A percentile compares a stretch with the other conserved stretches of the same genome.
Conservation (phyloP, 139 green algal genomes). For the Deuterostichococcus epilithicus region DNA sequence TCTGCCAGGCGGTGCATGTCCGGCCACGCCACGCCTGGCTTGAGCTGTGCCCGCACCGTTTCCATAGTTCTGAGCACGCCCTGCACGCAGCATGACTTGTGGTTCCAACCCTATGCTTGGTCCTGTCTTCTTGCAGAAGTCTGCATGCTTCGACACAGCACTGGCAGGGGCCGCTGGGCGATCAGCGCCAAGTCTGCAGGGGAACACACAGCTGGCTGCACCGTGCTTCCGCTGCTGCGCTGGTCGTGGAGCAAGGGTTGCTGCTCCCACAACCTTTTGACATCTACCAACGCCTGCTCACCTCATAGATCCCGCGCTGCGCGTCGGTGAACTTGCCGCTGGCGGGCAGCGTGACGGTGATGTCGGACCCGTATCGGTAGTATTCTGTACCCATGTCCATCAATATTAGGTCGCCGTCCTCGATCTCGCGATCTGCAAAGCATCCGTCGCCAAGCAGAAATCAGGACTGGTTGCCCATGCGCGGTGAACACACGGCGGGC, state of each 20-base stretch:
- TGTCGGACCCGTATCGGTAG: conserved; percentile 57
- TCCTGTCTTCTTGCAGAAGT: too few species aligned
- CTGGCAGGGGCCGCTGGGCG: too few species aligned
- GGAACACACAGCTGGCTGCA: too few species aligned
- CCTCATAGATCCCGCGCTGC: conserved; percentile 35
- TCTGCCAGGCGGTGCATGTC: conserved; percentile 83
- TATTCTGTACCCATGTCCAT: conserved; percentile 84
- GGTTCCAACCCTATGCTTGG: too few species aligned
- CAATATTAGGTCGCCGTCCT: conserved; percentile 68
- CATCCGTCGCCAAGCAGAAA: neutral
- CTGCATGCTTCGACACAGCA: too few species aligned
- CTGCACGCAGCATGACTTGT: too few species aligned
- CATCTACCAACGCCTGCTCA: too few species aligned
- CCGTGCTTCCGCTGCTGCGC: too few species aligned
- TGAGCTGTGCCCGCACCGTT: conserved; percentile 54
- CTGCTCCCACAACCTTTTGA: too few species aligned
- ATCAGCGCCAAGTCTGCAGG: too few species aligned
- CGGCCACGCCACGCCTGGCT: conserved; percentile 75
- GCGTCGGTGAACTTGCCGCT: conserved; percentile 70
- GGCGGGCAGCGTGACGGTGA: conserved; percentile 78
- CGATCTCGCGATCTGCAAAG: conserved; percentile 47
- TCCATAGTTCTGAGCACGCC: neutral
- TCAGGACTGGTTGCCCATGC: neutral
- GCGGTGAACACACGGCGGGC: too few species aligned
- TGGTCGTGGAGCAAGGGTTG: too few species aligned